Evolutionary conservation across 768 basidiomycete species (phyloP).

Genomic region (Cubamyces sp.): DNA sequence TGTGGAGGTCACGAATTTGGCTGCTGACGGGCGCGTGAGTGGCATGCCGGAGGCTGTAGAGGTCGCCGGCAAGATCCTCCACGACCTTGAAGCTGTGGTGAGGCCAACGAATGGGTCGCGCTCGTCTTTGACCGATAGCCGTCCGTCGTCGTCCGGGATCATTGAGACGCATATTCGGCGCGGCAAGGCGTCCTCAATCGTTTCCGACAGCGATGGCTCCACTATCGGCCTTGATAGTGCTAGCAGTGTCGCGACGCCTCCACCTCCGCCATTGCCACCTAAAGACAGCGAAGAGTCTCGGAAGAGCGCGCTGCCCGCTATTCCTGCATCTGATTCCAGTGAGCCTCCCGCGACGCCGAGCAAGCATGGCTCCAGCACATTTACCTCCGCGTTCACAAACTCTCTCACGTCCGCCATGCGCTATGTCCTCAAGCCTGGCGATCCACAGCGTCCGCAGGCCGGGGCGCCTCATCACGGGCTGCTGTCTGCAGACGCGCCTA

Average conservation of each 20-base stretch:
- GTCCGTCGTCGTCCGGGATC: slow-evolving; percentile 31
- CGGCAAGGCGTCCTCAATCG: slow-evolving; percentile 45
- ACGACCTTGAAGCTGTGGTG: slow-evolving; percentile 43
- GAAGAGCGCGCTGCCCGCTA: background rate
- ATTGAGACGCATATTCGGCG: slow-evolving; percentile 43
- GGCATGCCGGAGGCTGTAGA: slow-evolving; percentile 40
- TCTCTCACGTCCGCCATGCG: slow-evolving; percentile 64
- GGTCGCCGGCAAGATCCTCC: slow-evolving; percentile 49
- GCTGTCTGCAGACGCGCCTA: slow-evolving; percentile 41
- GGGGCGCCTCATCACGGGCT: slow-evolving; percentile 55
- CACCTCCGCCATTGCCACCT: slow-evolving; percentile 28
- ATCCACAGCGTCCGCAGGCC: slow-evolving; percentile 34
- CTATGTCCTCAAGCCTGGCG: slow-evolving; percentile 50
- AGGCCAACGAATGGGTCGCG: slow-evolving; percentile 31
- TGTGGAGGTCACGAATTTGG: slow-evolving; percentile 54
- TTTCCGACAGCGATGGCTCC: slow-evolving; percentile 48
- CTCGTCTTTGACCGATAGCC: slow-evolving; percentile 18
- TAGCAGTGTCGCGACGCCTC: slow-evolving; percentile 16
- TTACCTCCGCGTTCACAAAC: slow-evolving; percentile 51
- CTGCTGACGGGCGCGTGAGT: slow-evolving; percentile 54
- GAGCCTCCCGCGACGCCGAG: slow-evolving; percentile 13
- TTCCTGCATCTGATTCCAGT: slow-evolving; percentile 8
- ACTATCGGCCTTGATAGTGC: slow-evolving; percentile 32
- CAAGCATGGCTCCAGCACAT: slow-evolving; percentile 8
- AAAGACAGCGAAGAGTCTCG: slow-evolving; percentile 6